A percentile compares a stretch with the other conserved stretches of the same genome.
These are phyloP conservation scores for Kodamaea sagamina DNA, from an alignment of 805 yeast species.

Conservation along the genomic window DNA sequence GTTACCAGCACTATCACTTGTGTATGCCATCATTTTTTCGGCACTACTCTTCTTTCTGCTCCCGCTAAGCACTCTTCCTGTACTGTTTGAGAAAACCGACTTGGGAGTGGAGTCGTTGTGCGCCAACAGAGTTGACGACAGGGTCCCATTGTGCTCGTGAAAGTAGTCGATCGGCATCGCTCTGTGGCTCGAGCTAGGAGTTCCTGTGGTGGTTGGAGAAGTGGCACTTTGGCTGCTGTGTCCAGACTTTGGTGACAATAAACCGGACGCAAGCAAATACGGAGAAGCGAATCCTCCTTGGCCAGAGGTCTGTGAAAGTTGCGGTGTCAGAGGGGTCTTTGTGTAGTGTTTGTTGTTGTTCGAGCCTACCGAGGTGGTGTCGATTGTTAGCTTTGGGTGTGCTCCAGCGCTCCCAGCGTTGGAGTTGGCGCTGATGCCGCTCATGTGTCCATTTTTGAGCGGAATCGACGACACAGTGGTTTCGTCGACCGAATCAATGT, in stretches of 20 bases:
- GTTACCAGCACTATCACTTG: conserved; percentile 42
- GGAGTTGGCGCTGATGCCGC: conserved; percentile 25
- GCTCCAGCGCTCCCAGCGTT: conserved; percentile 6
- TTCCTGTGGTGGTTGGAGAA: conserved; percentile 16
- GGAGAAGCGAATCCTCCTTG: conserved; percentile 65
- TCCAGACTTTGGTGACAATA: conserved; percentile 51
- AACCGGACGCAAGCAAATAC: conserved; percentile 63
- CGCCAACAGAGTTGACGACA: conserved; percentile 6
- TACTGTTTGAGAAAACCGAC: conserved; percentile 24
- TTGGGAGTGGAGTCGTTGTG: conserved; percentile 21
- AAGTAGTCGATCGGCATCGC: conserved; percentile 18
- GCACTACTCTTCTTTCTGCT: conserved; percentile 19
- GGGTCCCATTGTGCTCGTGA: conserved; percentile 14
- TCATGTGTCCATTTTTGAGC: conserved; percentile 5
- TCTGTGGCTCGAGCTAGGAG: conserved; percentile 18
- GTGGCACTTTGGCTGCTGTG: conserved; percentile 21
- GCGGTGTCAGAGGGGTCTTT: conserved; percentile 43
- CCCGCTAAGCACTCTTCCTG: conserved; percentile 28
- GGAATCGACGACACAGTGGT: conserved; percentile 30
- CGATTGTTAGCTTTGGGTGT: conserved; percentile 35
- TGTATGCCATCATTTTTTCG: conserved; percentile 44
- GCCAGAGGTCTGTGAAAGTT: conserved; percentile 20
- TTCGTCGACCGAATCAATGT: conserved; percentile 34
- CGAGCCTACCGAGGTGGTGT: conserved; percentile 27
- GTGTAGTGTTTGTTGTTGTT: conserved; percentile 13